Conservation (phyloP, 352 stramenopile species). For the Phytophthora meadii region DNA sequence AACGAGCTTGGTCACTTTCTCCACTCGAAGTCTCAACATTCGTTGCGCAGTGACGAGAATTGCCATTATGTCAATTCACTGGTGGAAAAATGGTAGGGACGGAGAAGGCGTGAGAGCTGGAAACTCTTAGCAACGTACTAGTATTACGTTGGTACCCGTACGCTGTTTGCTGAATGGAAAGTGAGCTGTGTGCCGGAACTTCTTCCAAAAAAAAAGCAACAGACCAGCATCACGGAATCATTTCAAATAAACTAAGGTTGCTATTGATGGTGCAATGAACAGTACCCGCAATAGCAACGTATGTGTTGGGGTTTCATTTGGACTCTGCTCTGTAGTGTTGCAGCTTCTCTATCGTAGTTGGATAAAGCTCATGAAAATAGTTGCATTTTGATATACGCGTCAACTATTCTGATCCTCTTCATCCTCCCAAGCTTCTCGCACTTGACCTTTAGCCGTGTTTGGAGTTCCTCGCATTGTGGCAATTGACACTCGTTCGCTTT, state of each 20-base stretch:
- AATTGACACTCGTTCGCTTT: conserved; percentile 32
- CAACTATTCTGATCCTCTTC: conserved; percentile 10
- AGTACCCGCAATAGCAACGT: no score
- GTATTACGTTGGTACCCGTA: background rate
- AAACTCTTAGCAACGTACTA: background rate
- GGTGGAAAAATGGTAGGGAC: conserved; percentile 2
- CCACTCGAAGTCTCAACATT: conserved; percentile 29
- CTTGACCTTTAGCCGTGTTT: background rate
- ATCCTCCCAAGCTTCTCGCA: conserved; percentile 27
- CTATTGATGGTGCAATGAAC: no score
- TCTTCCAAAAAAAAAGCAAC: conserved; percentile 5
- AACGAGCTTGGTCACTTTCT: conserved; percentile 39
- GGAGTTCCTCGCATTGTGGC: conserved; percentile 7
- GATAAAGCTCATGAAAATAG: no score
- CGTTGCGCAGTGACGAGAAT: conserved; percentile 9
- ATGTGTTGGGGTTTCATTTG: no score
- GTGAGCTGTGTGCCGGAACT: background rate
- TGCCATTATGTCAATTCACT: conserved; percentile 4
- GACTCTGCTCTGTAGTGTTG: no score
- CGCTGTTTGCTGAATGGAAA: conserved; percentile 10
- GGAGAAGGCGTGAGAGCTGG: background rate
- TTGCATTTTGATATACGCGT: background rate
- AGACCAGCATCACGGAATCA: no score
- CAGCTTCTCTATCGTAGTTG: no score
- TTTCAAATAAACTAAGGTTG: no score